Evolutionary conservation across 31 red algal genomes (phyloP).

Genomic region (Odonthalia washingtoniensis): DNA sequence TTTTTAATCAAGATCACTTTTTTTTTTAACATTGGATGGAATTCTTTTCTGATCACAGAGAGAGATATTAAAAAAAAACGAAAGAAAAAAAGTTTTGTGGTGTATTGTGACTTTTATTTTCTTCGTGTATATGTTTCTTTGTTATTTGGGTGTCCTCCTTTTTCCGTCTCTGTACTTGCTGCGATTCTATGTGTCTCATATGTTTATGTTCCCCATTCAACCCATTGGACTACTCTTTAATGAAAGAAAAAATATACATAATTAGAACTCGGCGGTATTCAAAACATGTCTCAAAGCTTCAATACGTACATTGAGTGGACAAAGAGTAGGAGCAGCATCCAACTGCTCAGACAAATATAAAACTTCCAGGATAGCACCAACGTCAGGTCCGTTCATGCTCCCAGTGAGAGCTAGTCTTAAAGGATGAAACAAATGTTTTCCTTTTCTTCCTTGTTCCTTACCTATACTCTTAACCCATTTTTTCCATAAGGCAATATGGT

Average conservation of each 20-base stretch:
- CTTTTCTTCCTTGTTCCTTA: conserved; percentile 79
- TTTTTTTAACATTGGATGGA: neutral
- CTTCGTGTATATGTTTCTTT: too few relatives aligned
- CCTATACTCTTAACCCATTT: conserved; percentile 88
- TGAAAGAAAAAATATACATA: too few relatives aligned
- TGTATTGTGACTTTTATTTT: too few relatives aligned
- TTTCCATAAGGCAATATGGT: conserved; percentile 80
- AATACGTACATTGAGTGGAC: conserved; percentile 62
- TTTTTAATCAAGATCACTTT: neutral
- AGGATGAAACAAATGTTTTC: conserved; percentile 95
- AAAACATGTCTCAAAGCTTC: conserved; percentile 46
- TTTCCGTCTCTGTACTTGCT: too few relatives aligned
- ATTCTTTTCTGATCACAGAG: neutral
- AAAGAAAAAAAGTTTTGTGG: too few relatives aligned
- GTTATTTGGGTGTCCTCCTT: too few relatives aligned
- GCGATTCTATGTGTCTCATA: too few relatives aligned
- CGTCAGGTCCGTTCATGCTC: conserved; percentile 97
- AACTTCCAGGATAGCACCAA: conserved; percentile 84
- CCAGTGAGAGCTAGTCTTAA: conserved; percentile 94
- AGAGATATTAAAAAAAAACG: neutral
- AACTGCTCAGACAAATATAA: conserved; percentile 69
- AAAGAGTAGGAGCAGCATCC: conserved; percentile 43
- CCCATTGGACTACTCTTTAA: too few relatives aligned
- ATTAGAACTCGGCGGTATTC: too few relatives aligned
- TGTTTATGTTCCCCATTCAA: too few relatives aligned